Evolutionary conservation across 1,139 yeast species (phyloP), one percentile per base, ranked within the genome.

Genomic region (Candida albicans): DNA sequence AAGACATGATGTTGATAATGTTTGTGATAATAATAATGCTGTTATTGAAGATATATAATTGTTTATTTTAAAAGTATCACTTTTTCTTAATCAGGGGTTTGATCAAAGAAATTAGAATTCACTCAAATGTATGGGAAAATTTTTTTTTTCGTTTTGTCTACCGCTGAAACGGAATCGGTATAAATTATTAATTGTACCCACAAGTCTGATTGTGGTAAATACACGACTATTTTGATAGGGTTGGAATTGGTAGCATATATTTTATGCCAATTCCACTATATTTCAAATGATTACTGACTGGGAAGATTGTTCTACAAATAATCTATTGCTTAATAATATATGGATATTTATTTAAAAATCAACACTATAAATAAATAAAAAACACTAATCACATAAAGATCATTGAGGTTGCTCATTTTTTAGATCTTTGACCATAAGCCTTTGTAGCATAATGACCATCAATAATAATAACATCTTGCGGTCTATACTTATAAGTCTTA

Each of bases 401-500:
- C 4, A 3, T 27, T 27, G 29, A 10, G 29, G 29, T 27, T 27
- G 29, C 7, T 27, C n/a, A 27, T 27, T 27, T n/a, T 8, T 6
- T 29, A 14, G 13, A 13, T 6, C 45, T 44, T 46, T 49, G 46
- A 35, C 53, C 53, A 36, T 50, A 87, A 24, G 93, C 80, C 62
- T 74, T 81, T 50, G 93, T 85, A 44, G 84, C 87, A 55, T 85
- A 86, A 51, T 79, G 75, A 47, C 95, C 95, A 55, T 82, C 71
- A 52, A 79, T 77, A 48, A 84, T 84, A 62, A 87, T 87, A 49
- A 87, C 64, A 62, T 87, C 90, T 59, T 83, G 82, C 11, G 87
- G 84, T 52, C 84, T 75, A 70, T 85, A 87, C 57, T 85, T 87
- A 45, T 62, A 62, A 59, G 77, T 81, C 39, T 81, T 80, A 44